phyloP scores from a whole-genome alignment of 2,329 filamentous ascomycete genomes.

The Fusarium duplospermum region DNA sequence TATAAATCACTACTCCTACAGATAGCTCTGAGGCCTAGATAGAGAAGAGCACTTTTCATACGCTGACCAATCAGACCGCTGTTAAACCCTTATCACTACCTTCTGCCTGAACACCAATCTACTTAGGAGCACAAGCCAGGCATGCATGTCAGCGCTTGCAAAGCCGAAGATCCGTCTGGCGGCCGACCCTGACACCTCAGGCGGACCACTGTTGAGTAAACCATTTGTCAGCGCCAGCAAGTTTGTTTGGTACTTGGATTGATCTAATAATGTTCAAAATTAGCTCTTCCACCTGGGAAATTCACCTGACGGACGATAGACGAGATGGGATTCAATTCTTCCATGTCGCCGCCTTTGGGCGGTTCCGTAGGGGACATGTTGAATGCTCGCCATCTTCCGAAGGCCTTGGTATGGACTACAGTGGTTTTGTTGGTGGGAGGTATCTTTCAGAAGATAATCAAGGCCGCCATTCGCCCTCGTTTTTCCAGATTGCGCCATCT shows the following conservation, averaged over 20 bases:
- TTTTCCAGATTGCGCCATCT: not conserved
- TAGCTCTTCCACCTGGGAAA: not conserved
- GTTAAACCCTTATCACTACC: not conserved
- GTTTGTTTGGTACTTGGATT: not conserved
- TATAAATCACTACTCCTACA: not conserved
- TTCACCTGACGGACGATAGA: not conserved
- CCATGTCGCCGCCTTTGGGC: not conserved
- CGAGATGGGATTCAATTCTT: not conserved
- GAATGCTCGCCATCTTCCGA: not conserved
- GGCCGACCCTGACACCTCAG: not conserved
- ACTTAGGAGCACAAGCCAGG: not conserved
- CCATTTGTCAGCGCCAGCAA: not conserved
- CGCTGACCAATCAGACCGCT: not conserved
- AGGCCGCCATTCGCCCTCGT: not conserved
- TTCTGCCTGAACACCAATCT: not conserved
- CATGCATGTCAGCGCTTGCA: not conserved
- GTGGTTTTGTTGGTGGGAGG: not conserved
- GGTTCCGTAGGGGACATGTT: not conserved
- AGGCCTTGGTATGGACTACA: not conserved
- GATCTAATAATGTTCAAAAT: not conserved
- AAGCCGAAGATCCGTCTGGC: not conserved
- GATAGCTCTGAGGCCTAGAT: not conserved
- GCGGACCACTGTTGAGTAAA: not conserved
- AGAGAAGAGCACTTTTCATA: not conserved
- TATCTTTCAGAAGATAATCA: not conserved